Conservation (phyloP, 208 protist species). For the Trypanosoma scelopori region DNA sequence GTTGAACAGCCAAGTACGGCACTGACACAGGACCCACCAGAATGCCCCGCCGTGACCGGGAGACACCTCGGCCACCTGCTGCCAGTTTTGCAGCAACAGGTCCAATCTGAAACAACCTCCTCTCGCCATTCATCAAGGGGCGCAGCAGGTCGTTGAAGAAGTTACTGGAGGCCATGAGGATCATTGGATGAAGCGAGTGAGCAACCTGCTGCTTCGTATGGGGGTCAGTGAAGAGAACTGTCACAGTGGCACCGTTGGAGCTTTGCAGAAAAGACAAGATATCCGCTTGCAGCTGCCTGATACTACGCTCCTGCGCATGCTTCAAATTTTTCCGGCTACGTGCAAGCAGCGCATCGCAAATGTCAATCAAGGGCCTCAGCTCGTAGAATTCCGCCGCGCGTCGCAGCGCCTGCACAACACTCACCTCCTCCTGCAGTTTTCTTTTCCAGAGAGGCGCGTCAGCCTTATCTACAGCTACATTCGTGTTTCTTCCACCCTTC, state of each 20-base stretch:
- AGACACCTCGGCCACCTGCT: slow-evolving; percentile 11
- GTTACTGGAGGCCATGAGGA: slow-evolving; percentile 53
- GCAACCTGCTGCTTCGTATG: slow-evolving; percentile 66
- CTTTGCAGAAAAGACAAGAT: slow-evolving; percentile 44
- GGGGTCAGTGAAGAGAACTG: slow-evolving; percentile 76
- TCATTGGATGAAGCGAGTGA: slow-evolving; percentile 61
- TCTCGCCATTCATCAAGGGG: slow-evolving; percentile 56
- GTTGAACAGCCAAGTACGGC: slow-evolving; percentile 53
- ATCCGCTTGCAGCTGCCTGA: slow-evolving; percentile 49
- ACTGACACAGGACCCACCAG: slow-evolving; percentile 75
- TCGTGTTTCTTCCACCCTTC: too few species aligned
- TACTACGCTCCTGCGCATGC: slow-evolving; percentile 38
- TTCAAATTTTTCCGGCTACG: slow-evolving; percentile 40
- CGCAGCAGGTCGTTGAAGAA: slow-evolving; percentile 80
- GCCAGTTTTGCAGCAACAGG: slow-evolving; percentile 58
- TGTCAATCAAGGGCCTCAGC: slow-evolving; percentile 37
- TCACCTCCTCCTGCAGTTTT: slow-evolving; percentile 14
- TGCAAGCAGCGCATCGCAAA: slow-evolving; percentile 51
- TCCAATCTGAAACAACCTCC: slow-evolving; percentile 45
- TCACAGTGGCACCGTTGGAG: slow-evolving; percentile 48
- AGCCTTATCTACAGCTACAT: too few species aligned
- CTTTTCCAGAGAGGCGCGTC: neutral
- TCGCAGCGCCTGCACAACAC: slow-evolving; percentile 36
- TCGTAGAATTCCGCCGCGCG: slow-evolving; percentile 47
- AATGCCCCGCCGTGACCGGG: slow-evolving; percentile 51